Evolutionary conservation across 768 basidiomycete genomes (phyloP), one percentile per base, ranked within the genome.

Genomic region (Chalciporus pseudorubinellus): DNA sequence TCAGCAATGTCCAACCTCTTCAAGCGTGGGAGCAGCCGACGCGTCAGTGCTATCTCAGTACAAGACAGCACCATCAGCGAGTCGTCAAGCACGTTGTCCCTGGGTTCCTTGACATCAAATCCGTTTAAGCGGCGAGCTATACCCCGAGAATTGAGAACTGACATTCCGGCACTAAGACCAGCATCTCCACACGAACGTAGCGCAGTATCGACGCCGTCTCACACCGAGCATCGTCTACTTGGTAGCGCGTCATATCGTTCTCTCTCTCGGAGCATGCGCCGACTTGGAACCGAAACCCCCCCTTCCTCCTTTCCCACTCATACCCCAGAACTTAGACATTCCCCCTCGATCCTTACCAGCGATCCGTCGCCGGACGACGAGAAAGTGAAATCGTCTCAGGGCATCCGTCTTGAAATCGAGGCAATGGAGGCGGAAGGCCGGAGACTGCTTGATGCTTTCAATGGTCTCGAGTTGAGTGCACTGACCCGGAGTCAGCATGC

Each of bases 371-470:
- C 45, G 36, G 81, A 83, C 50, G 82, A 85, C 44, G 80, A 84
- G 2, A 74, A 72, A 46, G 67, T 82, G 50, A 77, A 80, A 51
- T 78, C 84, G n/a, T 76, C 80, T 51, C 74, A 78, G 55, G 77
- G 85, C 34, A 82, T 91, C 48, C 81, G 77, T 34, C 72, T 78
- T 40, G 85, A 90, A 59, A 86, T 92, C 39, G 71, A 77, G 52
- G 67, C 75, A 6, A 80, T 92, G 39, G 87, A 90, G 64, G 82
- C 82, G 28, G 89, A 92, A 63, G 82, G 79, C 6, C 76, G 77
- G 54, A 74, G 85, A 44, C 68, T 91, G 41, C 77, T 89, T 69
- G 89, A 91, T 61, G 87, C 88, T 3, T 91, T 91, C 66, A 87
- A 81, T 58, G 87, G 89, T 9, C 73, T 91, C 34, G 89, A 91